These are phyloP conservation scores for Canariomyces notabilis DNA, from an alignment of 2,329 filamentous ascomycete genomes.

Conservation along the genomic window DNA sequence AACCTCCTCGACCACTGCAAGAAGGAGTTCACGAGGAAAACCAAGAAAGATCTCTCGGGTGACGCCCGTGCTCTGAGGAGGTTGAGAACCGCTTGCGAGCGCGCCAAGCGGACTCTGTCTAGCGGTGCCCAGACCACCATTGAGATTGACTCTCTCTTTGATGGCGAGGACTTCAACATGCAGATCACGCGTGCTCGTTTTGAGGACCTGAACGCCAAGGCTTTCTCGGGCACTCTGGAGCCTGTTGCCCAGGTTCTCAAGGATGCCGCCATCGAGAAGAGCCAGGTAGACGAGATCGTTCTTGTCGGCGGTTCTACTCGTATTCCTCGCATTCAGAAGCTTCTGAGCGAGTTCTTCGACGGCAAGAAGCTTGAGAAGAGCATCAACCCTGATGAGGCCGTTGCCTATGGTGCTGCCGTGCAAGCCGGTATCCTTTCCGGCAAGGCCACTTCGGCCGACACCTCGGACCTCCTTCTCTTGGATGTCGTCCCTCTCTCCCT, in stretches of 20 bases:
- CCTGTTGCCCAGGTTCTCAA: constrained; percentile 96
- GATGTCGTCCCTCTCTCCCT: constrained; percentile 95
- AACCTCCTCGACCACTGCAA: constrained; percentile 95
- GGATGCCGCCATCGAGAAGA: constrained; percentile 85
- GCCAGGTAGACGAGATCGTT: constrained; percentile 93
- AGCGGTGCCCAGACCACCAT: constrained; percentile 96
- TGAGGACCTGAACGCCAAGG: constrained; percentile 95
- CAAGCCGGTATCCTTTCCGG: constrained; percentile 98
- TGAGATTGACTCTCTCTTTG: constrained; percentile 97
- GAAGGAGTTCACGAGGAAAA: constrained; percentile 84
- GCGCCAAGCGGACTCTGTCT: constrained; percentile 98
- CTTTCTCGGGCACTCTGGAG: constrained; percentile 88
- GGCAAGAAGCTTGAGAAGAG: constrained; percentile 99
- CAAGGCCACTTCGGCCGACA: constrained; percentile 94
- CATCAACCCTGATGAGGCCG: constrained; percentile 99
- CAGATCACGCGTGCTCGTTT: constrained; percentile 98
- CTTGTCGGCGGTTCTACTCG: constrained; percentile 98
- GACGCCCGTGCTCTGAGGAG: constrained; percentile 91
- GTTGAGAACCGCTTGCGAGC: constrained; percentile 96
- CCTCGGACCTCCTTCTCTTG: constrained; percentile 86
- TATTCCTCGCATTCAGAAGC: constrained; percentile 99
- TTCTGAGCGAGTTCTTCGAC: constrained; percentile 97
- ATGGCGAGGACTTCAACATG: constrained; percentile 95
- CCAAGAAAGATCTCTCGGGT: constrained; percentile 68
- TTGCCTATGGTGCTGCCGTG: constrained; percentile 97